Percentiles rank a stretch among this genome's conserved stretches.
Conservation (phyloP, 768 basidiomycete species). For the Erythrobasidium yunnanense region DNA sequence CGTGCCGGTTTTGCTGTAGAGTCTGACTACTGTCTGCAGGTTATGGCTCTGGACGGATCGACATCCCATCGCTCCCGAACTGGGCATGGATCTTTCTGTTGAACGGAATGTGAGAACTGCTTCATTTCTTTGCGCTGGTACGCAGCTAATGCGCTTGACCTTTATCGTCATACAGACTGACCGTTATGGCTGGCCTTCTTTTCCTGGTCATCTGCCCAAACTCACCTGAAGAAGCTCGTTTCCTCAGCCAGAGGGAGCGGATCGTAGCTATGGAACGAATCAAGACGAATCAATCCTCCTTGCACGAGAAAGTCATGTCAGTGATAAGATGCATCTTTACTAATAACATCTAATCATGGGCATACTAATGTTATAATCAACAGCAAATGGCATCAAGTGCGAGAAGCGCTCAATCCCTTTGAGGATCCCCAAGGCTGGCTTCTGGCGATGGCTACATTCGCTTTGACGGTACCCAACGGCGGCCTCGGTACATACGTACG, state of each 20-base stretch:
- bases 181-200: slow-evolving; percentile 7
- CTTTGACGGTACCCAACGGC: slow-evolving; percentile 17
- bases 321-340: too few relatives aligned
- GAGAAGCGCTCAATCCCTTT: slow-evolving; percentile 17
- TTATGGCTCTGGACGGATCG: slow-evolving; percentile 12
- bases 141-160: background rate
- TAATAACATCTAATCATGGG: background rate
- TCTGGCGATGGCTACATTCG: slow-evolving; percentile 3
- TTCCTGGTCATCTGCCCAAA: slow-evolving; percentile 19
- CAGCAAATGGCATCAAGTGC: slow-evolving; percentile 24
- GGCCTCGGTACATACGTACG: slow-evolving; percentile 12
- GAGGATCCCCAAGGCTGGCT: slow-evolving; percentile 23
- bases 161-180: background rate
- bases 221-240: slow-evolving; percentile 6
- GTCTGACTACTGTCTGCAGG: background rate
- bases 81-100: slow-evolving; percentile 27
- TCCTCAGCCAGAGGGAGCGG: slow-evolving; percentile 7
- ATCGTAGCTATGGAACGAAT: slow-evolving; percentile 15
- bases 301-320: slow-evolving; percentile 6
- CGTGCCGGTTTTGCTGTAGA: background rate
- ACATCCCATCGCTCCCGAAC: background rate
- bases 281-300: slow-evolving; percentile 5
- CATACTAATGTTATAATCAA: background rate
- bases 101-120: slow-evolving; percentile 16
- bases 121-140: too few relatives aligned